These are phyloP conservation scores for Tubosaeta brunneosetosa DNA, from an alignment of 768 basidiomycete genomes.

Conservation along the genomic window DNA sequence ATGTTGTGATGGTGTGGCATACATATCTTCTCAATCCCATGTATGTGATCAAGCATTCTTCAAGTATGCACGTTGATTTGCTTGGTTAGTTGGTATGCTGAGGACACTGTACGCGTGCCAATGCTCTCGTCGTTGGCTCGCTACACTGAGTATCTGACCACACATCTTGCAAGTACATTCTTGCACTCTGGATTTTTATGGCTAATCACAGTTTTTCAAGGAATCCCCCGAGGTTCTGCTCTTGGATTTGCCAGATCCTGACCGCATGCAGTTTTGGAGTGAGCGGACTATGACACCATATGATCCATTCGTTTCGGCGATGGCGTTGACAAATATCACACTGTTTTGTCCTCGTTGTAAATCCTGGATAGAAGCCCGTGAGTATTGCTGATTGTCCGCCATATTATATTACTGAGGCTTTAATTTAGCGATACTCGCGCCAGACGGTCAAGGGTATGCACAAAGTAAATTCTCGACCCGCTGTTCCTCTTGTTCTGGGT, in stretches of 20 bases:
- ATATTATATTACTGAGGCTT: background rate
- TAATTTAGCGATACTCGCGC: constrained; percentile 35
- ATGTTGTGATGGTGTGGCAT: constrained; percentile 41
- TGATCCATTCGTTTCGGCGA: constrained; percentile 25
- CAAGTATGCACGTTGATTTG: background rate
- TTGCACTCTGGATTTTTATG: background rate
- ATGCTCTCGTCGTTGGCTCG: constrained; percentile 1
- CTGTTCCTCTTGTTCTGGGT: constrained; percentile 35
- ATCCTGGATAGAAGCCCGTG: constrained; percentile 16
- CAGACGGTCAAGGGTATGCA: constrained; percentile 41
- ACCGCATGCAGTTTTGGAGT: constrained; percentile 1
- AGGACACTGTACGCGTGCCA: constrained; percentile 13
- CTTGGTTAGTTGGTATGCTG: constrained; percentile 23
- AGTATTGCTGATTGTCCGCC: background rate
- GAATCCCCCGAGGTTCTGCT: constrained; percentile 1
- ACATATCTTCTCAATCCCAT: constrained; percentile 37
- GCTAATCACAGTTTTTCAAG: background rate
- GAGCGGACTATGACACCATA: constrained; percentile 2
- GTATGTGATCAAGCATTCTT: constrained; percentile 10
- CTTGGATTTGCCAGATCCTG: constrained; percentile 1
- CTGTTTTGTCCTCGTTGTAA: constrained; percentile 30
- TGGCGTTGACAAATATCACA: constrained; percentile 11
- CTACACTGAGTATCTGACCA: constrained; percentile 12
- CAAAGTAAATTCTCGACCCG: constrained; percentile 36
- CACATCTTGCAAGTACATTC: constrained; percentile 7